Evolutionary conservation across 345 rosid genomes (phyloP).

Genomic region (Trapa bicornis): DNA sequence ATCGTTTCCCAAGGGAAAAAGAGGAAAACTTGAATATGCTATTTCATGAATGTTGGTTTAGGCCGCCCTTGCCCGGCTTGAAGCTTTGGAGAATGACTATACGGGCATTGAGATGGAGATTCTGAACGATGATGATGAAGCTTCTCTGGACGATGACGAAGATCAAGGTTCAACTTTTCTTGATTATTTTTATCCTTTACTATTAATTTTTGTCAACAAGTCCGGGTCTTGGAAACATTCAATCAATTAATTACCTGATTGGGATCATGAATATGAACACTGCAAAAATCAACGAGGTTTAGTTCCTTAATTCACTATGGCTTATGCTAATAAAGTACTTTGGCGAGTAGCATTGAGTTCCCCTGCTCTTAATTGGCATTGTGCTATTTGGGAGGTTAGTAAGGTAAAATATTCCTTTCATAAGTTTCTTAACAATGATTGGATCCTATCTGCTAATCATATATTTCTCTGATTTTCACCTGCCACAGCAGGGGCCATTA

Average conservation of each 20-base stretch:
- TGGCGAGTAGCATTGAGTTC: too few species aligned
- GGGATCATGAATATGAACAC: too few species aligned
- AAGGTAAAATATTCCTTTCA: neutral
- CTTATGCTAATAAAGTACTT: too few species aligned
- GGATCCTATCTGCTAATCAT: neutral
- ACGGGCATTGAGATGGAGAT: constrained; percentile 57
- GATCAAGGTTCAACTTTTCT: constrained; percentile 21
- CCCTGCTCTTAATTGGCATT: too few species aligned
- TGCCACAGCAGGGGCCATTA: neutral
- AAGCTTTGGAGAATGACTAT: constrained; percentile 84
- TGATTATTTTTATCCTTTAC: neutral
- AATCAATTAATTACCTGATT: neutral
- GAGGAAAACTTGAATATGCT: neutral
- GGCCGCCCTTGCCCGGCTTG: constrained; percentile 87
- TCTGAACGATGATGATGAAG: constrained; percentile 67
- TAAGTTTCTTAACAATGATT: neutral
- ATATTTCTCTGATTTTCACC: neutral
- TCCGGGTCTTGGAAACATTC: too few species aligned
- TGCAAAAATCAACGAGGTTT: neutral
- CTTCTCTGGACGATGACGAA: constrained; percentile 84
- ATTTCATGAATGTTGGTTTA: constrained; percentile 7
- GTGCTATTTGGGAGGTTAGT: neutral
- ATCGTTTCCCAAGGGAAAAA: neutral
- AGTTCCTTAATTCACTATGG: neutral
- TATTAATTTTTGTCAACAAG: too few species aligned